phyloP scores from a whole-genome alignment of 768 basidiomycete species.

The Rhodosporidiobolus odoratus region DNA sequence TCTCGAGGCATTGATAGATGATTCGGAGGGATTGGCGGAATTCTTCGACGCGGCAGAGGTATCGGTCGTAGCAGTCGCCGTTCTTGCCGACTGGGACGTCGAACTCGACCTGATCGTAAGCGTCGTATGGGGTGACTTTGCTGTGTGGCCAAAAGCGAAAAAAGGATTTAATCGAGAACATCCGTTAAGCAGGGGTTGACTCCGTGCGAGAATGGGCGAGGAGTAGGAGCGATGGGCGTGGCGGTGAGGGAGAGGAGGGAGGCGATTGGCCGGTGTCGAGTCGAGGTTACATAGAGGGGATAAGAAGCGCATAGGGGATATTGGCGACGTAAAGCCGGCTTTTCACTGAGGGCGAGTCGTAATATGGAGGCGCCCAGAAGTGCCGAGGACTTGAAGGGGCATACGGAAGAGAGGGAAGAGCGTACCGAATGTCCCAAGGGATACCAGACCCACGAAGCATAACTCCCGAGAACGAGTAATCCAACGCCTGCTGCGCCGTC shows the following conservation, averaged over 20 bases:
- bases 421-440: slow-evolving; percentile 77
- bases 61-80: slow-evolving; percentile 97
- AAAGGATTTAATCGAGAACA: not conserved
- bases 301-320: not conserved
- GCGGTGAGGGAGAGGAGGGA: not conserved
- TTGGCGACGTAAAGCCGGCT: not conserved
- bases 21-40: slow-evolving; percentile 92
- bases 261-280: not conserved
- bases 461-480: slow-evolving; percentile 91
- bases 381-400: no score
- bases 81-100: slow-evolving; percentile 94
- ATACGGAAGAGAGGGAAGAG: not conserved
- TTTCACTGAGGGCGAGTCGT: not conserved
- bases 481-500: slow-evolving; percentile 83
- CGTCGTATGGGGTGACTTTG: slow-evolving; percentile 88
- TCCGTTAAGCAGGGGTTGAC: not conserved
- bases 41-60: slow-evolving; percentile 94
- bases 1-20: slow-evolving; percentile 83
- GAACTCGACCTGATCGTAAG: slow-evolving; percentile 96
- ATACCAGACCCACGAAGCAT: slow-evolving; percentile 93
- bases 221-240: not conserved
- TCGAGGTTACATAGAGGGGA: not conserved
- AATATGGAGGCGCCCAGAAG: no score
- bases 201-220: not conserved
- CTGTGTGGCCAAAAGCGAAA: slow-evolving; percentile 47